These are phyloP conservation scores for Mortierella alpina DNA, from an alignment of 192 early-diverging fungal genomes.

Conservation along the genomic window DNA sequence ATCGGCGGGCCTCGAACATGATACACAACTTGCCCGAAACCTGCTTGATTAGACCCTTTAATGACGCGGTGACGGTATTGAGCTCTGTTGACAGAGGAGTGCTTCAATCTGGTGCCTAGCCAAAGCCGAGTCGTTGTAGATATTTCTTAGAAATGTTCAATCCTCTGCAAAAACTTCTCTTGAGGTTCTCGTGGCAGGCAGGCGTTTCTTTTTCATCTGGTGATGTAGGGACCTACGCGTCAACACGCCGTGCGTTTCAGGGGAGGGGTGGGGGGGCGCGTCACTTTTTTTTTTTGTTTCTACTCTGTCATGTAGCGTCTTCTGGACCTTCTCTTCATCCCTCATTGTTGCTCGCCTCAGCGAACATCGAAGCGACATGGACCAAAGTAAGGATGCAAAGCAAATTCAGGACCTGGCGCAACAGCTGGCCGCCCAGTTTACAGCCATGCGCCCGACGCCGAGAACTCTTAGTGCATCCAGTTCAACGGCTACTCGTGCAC, in stretches of 20 bases:
- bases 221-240: neutral
- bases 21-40: no score
- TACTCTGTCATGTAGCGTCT: neutral
- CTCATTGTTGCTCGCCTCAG: neutral
- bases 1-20: no score
- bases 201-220: no score
- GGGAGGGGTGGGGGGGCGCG: neutral
- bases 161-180: no score
- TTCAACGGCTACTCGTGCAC: neutral
- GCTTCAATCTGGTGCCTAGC: no score
- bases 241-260: neutral
- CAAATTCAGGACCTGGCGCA: conserved; percentile 18
- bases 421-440: conserved; percentile 17
- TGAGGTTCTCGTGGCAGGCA: no score
- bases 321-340: neutral
- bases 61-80: no score
- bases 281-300: conserved; percentile 2
- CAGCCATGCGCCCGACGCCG: neutral
- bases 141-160: no score
- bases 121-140: no score
- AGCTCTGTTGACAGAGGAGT: no score
- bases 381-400: conserved; percentile 7
- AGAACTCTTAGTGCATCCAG: neutral
- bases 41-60: no score
- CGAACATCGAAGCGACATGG: neutral